Conservation (phyloP, 1,139 yeast species). For the Hyphopichia burtonii region DNA sequence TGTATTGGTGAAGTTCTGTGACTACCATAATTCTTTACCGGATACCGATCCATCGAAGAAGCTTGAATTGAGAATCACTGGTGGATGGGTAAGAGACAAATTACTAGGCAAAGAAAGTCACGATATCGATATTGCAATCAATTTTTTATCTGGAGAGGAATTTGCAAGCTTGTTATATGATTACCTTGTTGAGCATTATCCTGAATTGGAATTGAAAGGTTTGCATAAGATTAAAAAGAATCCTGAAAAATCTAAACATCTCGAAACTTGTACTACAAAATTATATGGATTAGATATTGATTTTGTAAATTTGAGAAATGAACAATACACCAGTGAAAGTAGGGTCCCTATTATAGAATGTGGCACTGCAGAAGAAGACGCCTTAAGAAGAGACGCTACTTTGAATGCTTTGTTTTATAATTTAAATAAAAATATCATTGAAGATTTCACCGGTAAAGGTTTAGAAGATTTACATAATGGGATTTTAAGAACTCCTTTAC, state of each 20-base stretch:
- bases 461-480: constrained; percentile 68
- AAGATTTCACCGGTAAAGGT: constrained; percentile 82
- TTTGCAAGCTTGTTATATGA: constrained; percentile 69
- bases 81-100: constrained; percentile 99
- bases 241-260: constrained; percentile 92
- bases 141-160: constrained; percentile 77
- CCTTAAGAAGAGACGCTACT: constrained; percentile 91
- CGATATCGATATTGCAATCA: constrained; percentile 90
- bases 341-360: constrained; percentile 75
- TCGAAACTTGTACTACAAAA: constrained; percentile 93
- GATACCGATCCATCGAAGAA: constrained; percentile 10
- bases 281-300: constrained; percentile 81
- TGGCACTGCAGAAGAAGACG: constrained; percentile 93
- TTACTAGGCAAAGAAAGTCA: constrained; percentile 74
- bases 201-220: constrained; percentile 42
- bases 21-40: constrained; percentile 27
- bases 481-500: constrained; percentile 80
- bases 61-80: constrained; percentile 75
- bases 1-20: constrained; percentile 45
- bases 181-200: constrained; percentile 48
- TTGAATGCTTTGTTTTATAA: constrained; percentile 88
- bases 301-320: constrained; percentile 87
- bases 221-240: constrained; percentile 86
- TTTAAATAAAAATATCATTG: constrained; percentile 62
- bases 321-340: constrained; percentile 77